These are phyloP conservation scores for Stemphylium lycopersici DNA, from an alignment of 2,329 filamentous ascomycete species.

Conservation along the genomic window DNA sequence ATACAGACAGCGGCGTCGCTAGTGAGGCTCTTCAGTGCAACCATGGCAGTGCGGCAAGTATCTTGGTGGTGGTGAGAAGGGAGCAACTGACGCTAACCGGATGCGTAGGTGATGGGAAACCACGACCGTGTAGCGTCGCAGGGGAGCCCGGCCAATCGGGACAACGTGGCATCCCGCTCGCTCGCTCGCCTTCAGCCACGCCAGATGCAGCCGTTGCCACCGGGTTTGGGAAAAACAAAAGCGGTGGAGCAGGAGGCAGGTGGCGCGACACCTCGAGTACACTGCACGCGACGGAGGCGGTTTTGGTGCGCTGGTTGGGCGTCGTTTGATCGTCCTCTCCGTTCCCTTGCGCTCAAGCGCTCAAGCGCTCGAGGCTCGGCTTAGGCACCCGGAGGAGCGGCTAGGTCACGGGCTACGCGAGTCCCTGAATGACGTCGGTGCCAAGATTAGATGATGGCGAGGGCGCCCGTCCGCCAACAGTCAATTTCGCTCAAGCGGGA, in stretches of 20 bases:
- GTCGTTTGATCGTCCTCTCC: background rate
- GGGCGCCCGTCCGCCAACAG: slow-evolving; percentile 9
- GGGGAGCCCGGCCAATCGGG: slow-evolving; percentile 10
- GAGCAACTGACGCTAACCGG: background rate
- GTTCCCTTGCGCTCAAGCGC: background rate
- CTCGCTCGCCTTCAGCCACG: background rate
- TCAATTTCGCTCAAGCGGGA: slow-evolving; percentile 15
- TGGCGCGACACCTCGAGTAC: too few species aligned
- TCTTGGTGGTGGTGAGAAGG: background rate
- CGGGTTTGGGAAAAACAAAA: background rate
- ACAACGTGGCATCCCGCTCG: slow-evolving; percentile 7
- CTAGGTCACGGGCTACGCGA: slow-evolving; percentile 1
- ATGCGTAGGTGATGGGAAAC: background rate
- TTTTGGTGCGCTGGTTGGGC: background rate
- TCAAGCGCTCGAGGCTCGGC: background rate
- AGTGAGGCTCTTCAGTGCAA: slow-evolving; percentile 7
- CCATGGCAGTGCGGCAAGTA: background rate
- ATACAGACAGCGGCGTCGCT: background rate
- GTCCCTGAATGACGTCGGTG: slow-evolving; percentile 18
- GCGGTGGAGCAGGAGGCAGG: background rate
- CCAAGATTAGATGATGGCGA: slow-evolving; percentile 6
- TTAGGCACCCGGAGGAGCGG: slow-evolving; percentile 2
- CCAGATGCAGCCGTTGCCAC: background rate
- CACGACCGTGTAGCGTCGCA: background rate
- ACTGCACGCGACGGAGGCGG: background rate